A percentile compares a stretch with the other conserved stretches of the same genome.
phyloP scores from a whole-genome alignment of 192 early-diverging fungal species.

The Phycomyces blakesleeanus region DNA sequence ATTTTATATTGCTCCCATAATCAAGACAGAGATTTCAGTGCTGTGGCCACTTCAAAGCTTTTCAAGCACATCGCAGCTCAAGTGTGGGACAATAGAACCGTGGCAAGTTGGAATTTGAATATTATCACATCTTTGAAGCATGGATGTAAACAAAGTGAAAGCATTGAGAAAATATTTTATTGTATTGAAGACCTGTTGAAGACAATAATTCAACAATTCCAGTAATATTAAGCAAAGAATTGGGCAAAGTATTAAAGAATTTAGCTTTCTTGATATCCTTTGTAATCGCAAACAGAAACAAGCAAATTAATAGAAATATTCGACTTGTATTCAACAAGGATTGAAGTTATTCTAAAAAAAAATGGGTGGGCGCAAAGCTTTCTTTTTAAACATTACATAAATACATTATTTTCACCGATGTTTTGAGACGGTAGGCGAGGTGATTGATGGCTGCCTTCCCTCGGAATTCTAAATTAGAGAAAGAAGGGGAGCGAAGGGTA shows the following conservation, averaged over 20 bases:
- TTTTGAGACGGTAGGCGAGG: too few species aligned
- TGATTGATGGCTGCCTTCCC: too few species aligned
- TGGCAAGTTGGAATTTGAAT: not conserved
- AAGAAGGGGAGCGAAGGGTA: too few species aligned
- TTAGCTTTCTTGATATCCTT: not conserved
- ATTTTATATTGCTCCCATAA: not conserved
- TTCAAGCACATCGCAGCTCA: constrained; percentile 1
- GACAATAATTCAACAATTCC: not conserved
- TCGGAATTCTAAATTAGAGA: too few species aligned
- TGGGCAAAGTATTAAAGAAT: constrained; percentile 1
- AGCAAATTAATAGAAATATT: constrained; percentile 1
- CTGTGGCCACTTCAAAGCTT: not conserved
- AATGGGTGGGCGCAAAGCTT: too few species aligned
- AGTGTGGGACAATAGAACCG: not conserved
- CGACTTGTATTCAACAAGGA: not conserved
- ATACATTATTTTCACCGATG: too few species aligned
- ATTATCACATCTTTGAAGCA: constrained; percentile 3
- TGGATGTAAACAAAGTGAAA: not conserved
- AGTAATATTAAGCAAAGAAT: constrained; percentile 6
- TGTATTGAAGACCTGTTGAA: constrained; percentile 5
- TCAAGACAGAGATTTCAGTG: not conserved
- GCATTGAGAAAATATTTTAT: not conserved
- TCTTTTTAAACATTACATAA: too few species aligned
- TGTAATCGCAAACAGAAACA: not conserved
- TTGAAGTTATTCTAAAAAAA: not conserved